These are phyloP conservation scores for Xylaria curta DNA, from an alignment of 495 filamentous ascomycete species.

Conservation along the genomic window DNA sequence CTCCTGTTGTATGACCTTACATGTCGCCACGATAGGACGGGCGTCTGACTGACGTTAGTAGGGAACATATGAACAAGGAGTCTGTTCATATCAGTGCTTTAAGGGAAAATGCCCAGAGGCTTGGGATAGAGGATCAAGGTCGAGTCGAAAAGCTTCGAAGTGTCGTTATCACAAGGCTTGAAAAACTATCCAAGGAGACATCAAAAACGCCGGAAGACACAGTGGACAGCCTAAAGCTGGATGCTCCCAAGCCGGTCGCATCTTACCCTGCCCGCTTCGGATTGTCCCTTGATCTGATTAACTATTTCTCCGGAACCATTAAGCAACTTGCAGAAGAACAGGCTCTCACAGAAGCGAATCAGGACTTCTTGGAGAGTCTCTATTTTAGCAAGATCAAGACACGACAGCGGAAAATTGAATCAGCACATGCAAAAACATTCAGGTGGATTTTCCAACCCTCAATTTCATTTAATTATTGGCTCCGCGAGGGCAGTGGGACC, in stretches of 20 bases:
- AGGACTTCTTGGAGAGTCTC: conserved; percentile 11
- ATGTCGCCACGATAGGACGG: not conserved
- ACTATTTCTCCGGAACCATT: not conserved
- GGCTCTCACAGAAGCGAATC: not conserved
- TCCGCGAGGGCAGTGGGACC: conserved; percentile 18
- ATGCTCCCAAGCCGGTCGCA: not conserved
- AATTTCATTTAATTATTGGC: conserved; percentile 28
- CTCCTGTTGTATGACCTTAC: not conserved
- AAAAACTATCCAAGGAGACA: not conserved
- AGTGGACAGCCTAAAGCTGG: not conserved
- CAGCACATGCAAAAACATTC: conserved; percentile 26
- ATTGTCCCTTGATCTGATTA: not conserved
- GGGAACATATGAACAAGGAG: conserved; percentile 3
- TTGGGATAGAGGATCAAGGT: not conserved
- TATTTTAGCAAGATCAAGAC: conserved; percentile 15
- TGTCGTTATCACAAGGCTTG: not conserved
- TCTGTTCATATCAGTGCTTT: not conserved
- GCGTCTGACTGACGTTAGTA: not conserved
- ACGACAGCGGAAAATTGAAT: conserved; percentile 19
- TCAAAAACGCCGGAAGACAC: not conserved
- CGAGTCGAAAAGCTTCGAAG: not conserved
- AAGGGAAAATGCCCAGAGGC: conserved; percentile 3
- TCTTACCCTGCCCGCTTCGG: not conserved
- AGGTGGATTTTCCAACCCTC: conserved; percentile 22
- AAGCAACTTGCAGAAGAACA: conserved; percentile 11